Percentiles rank a stretch among this genome's conserved stretches.
Conservation (phyloP, 352 stramenopile genomes). For the Phytophthora chlamydospora region DNA sequence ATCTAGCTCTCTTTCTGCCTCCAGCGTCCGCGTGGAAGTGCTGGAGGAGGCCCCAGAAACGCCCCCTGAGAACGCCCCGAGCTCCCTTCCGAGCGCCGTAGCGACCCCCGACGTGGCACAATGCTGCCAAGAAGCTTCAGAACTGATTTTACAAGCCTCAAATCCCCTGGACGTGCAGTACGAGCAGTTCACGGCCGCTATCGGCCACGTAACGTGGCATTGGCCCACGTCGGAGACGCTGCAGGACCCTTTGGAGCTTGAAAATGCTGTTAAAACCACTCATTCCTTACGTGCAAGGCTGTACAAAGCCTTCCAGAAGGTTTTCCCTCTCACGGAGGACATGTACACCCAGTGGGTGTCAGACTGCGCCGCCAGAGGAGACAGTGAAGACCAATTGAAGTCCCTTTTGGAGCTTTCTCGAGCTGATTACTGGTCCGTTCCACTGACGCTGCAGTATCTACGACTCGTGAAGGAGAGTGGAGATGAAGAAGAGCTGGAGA, state of each 20-base stretch:
- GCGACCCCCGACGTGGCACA: constrained; percentile 1
- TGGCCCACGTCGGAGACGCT: constrained; percentile 28
- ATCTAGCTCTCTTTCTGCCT: background rate
- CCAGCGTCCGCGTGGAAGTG: constrained; percentile 35
- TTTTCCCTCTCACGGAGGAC: constrained; percentile 60
- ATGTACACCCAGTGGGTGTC: constrained; percentile 66
- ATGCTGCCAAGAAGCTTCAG: constrained; percentile 29
- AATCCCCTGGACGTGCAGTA: constrained; percentile 33
- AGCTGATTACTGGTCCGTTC: constrained; percentile 64
- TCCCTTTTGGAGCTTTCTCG: constrained; percentile 47
- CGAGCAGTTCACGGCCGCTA: constrained; percentile 42
- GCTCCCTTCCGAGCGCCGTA: background rate
- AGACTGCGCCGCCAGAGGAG: constrained; percentile 27
- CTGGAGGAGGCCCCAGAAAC: constrained; percentile 30
- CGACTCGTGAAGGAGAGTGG: constrained; percentile 42
- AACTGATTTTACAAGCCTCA: constrained; percentile 14
- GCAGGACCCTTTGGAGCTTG: constrained; percentile 6
- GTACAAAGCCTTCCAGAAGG: constrained; percentile 53
- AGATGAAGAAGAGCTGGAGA: constrained; percentile 32
- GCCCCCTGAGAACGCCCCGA: background rate
- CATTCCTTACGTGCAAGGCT: constrained; percentile 39
- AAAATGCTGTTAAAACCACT: constrained; percentile 21
- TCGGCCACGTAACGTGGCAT: constrained; percentile 40
- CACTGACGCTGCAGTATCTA: constrained; percentile 48
- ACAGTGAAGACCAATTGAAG: constrained; percentile 12